These are phyloP conservation scores for Gossypium lobatum DNA, from an alignment of 441 rosid species.

Conservation along the genomic window DNA sequence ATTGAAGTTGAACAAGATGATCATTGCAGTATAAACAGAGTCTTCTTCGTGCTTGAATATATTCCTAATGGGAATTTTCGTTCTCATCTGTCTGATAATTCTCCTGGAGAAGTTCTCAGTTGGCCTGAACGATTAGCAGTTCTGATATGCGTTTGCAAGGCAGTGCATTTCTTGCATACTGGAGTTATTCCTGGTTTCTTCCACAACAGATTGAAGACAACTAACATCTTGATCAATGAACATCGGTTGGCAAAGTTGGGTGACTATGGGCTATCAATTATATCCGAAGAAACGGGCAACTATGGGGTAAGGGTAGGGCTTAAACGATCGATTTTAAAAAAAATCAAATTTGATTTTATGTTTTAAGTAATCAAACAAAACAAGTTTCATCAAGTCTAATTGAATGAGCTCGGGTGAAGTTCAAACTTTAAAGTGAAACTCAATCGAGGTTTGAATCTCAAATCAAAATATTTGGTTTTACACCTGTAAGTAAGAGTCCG, in stretches of 20 bases:
- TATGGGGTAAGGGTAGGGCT: conserved; percentile 41
- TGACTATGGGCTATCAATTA: conserved; percentile 76
- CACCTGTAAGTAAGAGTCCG: too few species aligned
- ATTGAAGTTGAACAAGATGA: conserved; percentile 45
- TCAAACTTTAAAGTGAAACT: too few species aligned
- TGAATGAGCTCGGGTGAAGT: too few species aligned
- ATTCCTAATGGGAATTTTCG: conserved; percentile 63
- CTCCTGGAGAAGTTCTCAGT: conserved; percentile 57
- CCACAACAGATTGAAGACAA: conserved; percentile 63
- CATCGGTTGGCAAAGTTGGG: conserved; percentile 78
- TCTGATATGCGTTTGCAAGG: conserved; percentile 83
- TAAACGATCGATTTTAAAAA: too few species aligned
- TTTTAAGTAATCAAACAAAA: too few species aligned
- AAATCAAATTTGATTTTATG: too few species aligned
- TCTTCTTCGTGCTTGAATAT: conserved; percentile 77
- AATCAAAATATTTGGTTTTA: too few species aligned
- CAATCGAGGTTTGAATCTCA: too few species aligned
- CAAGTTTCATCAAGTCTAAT: too few species aligned
- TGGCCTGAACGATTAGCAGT: conserved; percentile 81
- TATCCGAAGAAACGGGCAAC: conserved; percentile 58
- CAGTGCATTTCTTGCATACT: conserved; percentile 89
- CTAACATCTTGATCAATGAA: conserved; percentile 77
- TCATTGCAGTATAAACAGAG: conserved; percentile 29
- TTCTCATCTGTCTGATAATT: conserved; percentile 62
- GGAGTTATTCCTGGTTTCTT: conserved; percentile 80